Base-by-base conservation (phyloP, 2,329 filamentous ascomycete species). In the Tolypocladium sp. region DNA sequence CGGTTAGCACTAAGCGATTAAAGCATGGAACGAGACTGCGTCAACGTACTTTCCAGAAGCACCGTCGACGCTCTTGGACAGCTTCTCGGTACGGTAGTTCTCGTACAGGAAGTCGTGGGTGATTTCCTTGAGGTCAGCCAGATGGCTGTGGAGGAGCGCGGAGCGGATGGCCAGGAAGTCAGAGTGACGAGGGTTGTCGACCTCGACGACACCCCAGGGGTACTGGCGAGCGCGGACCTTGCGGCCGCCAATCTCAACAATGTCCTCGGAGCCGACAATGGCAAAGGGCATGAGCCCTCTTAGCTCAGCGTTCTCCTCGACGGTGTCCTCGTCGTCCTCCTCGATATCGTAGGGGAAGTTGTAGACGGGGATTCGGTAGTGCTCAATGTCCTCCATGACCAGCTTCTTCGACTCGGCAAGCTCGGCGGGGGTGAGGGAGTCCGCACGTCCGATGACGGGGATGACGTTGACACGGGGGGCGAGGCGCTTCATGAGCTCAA, bases 271-370 rank as follows among this genome's bases (percentile, higher is more conserved):
- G 59, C 94, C 94, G 67, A 99, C 94, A 76, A 99, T 99, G 67
- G 94, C 94, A 70, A 99, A 99, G 35, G 94, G 94, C 94, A 99
- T 99, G 67, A 99, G 83, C 55, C 94, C 92, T 74, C 94, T 86
- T 61, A 99, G 86, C 80, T 99, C 94, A 60, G 94, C 94, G 70
- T 99, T 99, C 80, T 99, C 94, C 79, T 99, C 94, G 25, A 99
- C 93, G 1, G 94, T 99, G 72, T 99, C 94, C 79, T 99, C 94
- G 67, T 99, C 94, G 69, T 99, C 94, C 81, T 99, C 94, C 78
- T 99, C 94, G 62, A 99, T 96, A 69, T 99, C 94, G 80, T 99
- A 99, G 56, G 94, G 94, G 83, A 99, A 99, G 85, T 99, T 99
- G 85, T 99, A 99, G 65, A 99, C 93, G 54, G 94, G 94, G 68